phyloP scores from a whole-genome alignment of 805 yeast genomes.

The Spathaspora gorwiae region DNA sequence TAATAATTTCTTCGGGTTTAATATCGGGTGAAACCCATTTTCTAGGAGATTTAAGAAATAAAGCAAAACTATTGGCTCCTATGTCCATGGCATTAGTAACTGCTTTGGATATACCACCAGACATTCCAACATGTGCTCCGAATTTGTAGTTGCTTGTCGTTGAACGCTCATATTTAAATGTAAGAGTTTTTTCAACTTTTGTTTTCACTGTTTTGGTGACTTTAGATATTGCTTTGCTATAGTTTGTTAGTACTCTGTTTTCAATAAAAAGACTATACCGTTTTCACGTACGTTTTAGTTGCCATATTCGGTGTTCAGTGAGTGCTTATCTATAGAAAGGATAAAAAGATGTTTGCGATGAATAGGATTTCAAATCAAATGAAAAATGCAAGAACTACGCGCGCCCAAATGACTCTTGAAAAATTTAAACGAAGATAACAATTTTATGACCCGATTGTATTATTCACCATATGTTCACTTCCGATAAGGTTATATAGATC shows the following conservation, averaged over 20 bases:
- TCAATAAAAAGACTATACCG: too few species aligned
- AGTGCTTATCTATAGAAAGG: not conserved
- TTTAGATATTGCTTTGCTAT: constrained; percentile 1
- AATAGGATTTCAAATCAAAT: not conserved
- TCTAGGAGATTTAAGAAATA: constrained; percentile 85
- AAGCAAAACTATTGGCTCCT: constrained; percentile 79
- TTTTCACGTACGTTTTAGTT: constrained; percentile 6
- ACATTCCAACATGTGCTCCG: constrained; percentile 86
- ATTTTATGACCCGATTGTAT: not conserved
- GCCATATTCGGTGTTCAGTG: constrained; percentile 2
- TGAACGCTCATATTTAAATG: constrained; percentile 16
- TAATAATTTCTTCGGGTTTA: constrained; percentile 58
- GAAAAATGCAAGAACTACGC: too few species aligned
- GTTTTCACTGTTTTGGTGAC: constrained; percentile 4
- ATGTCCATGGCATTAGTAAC: constrained; percentile 47
- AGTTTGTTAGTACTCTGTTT: too few species aligned
- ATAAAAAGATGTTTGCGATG: not conserved
- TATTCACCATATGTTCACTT: not conserved
- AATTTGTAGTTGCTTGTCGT: constrained; percentile 39
- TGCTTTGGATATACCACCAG: constrained; percentile 77
- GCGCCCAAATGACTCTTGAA: not conserved
- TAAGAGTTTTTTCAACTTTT: constrained; percentile 5
- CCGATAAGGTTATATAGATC: not conserved
- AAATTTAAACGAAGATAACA: not conserved
- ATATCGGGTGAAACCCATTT: constrained; percentile 85